phyloP scores from a whole-genome alignment of 2,329 filamentous ascomycete species.

The Karstenula rhodostoma region DNA sequence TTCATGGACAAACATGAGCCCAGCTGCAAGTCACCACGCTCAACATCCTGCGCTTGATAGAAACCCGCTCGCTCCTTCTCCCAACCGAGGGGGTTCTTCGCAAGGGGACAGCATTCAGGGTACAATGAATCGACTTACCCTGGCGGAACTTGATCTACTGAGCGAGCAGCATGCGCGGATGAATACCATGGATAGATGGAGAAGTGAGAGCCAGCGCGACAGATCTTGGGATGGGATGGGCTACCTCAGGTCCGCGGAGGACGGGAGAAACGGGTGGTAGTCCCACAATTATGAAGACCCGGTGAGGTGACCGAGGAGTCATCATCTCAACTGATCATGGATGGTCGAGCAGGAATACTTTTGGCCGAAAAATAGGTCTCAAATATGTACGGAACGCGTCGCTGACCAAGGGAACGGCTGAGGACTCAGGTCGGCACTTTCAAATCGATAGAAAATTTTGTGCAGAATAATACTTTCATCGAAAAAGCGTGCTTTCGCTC shows the following conservation, averaged over 20 bases:
- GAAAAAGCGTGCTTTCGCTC: too few species aligned
- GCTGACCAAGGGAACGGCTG: too few species aligned
- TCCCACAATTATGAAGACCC: background rate
- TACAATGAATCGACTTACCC: conserved; percentile 5
- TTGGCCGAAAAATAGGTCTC: background rate
- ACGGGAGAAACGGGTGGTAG: background rate
- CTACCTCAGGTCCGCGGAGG: background rate
- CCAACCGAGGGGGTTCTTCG: background rate
- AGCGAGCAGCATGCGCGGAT: background rate
- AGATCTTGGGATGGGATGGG: conserved; percentile 20
- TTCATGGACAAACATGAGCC: conserved; percentile 14
- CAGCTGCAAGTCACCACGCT: conserved; percentile 4
- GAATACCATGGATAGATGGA: conserved; percentile 17
- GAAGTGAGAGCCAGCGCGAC: conserved; percentile 15
- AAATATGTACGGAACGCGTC: background rate
- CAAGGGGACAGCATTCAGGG: background rate
- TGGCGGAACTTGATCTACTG: conserved; percentile 15
- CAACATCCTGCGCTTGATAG: conserved; percentile 7
- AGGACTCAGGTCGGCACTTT: too few species aligned
- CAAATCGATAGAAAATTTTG: too few species aligned
- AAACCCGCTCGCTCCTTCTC: background rate
- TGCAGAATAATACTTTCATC: too few species aligned
- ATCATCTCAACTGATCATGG: background rate
- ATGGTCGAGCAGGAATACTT: background rate
- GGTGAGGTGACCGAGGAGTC: background rate